These are phyloP conservation scores for Pseudogymnoascus verrucosus DNA, from an alignment of 2,329 filamentous ascomycete genomes.

Conservation along the genomic window DNA sequence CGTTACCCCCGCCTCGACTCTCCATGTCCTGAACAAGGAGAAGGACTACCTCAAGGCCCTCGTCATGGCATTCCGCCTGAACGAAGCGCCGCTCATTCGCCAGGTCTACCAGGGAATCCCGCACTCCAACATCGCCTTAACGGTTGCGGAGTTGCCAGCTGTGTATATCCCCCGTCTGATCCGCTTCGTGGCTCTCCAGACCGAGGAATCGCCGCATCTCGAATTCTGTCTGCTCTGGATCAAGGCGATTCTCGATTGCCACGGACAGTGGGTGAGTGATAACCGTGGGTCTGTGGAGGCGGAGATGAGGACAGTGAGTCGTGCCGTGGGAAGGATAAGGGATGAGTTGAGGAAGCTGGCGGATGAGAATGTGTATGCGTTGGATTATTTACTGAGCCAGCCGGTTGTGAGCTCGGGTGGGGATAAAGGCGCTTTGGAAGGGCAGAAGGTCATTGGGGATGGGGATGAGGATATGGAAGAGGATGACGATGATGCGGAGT, in stretches of 20 bases:
- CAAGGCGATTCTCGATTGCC: slow-evolving; percentile 69
- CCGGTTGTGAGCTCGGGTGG: slow-evolving; percentile 29
- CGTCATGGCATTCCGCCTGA: slow-evolving; percentile 95
- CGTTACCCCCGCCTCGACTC: slow-evolving; percentile 79
- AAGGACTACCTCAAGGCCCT: slow-evolving; percentile 84
- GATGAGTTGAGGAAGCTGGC: slow-evolving; percentile 75
- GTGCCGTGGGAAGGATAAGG: slow-evolving; percentile 71
- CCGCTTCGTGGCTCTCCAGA: slow-evolving; percentile 78
- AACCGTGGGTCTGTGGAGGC: slow-evolving; percentile 72
- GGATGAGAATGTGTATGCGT: slow-evolving; percentile 81
- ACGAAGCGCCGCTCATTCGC: slow-evolving; percentile 73
- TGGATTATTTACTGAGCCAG: slow-evolving; percentile 68
- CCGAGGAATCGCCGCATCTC: slow-evolving; percentile 83
- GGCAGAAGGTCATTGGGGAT: slow-evolving; percentile 30
- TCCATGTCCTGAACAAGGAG: slow-evolving; percentile 58
- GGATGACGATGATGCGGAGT: slow-evolving; percentile 39
- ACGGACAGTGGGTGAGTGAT: slow-evolving; percentile 78
- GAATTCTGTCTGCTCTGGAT: slow-evolving; percentile 96
- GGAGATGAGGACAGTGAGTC: slow-evolving; percentile 74
- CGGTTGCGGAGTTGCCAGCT: slow-evolving; percentile 69
- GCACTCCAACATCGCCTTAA: slow-evolving; percentile 62
- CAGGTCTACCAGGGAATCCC: slow-evolving; percentile 82
- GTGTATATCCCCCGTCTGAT: slow-evolving; percentile 83
- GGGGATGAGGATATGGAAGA: slow-evolving; percentile 26
- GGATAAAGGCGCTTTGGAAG: slow-evolving; percentile 23